Evolutionary conservation across 2,329 filamentous ascomycete species (phyloP).

Genomic region (Fonsecaea monophora): DNA sequence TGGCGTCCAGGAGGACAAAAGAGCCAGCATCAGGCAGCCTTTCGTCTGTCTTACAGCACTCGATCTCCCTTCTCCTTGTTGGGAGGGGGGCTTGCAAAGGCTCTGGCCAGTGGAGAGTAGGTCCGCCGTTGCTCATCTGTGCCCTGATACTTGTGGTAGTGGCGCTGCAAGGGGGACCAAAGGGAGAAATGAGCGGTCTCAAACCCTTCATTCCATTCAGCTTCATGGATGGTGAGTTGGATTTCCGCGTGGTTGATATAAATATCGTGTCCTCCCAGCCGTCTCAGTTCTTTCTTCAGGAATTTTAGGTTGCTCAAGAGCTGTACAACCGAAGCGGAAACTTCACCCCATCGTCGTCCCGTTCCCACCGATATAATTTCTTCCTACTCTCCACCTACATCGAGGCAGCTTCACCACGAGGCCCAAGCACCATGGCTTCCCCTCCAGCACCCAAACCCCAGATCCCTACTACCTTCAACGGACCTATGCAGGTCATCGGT

Average conservation of each 20-base stretch:
- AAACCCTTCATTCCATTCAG: background rate
- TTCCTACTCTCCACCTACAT: background rate
- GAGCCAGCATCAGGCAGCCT: background rate
- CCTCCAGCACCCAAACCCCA: slow-evolving; percentile 17
- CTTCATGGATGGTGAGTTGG: background rate
- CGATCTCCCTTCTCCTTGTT: background rate
- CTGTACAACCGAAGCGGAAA: background rate
- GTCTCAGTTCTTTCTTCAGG: background rate
- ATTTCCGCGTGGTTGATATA: background rate
- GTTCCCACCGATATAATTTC: background rate
- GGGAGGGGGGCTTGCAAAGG: background rate
- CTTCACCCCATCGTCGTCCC: background rate
- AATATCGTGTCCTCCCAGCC: background rate
- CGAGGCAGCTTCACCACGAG: background rate
- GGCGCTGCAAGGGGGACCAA: slow-evolving; percentile 1
- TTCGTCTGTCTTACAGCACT: background rate
- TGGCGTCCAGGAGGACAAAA: background rate
- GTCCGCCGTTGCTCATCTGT: background rate
- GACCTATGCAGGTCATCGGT: slow-evolving; percentile 22
- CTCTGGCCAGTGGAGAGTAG: background rate
- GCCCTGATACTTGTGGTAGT: background rate
- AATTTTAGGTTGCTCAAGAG: background rate
- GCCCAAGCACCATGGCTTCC: slow-evolving; percentile 7
- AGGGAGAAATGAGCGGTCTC: background rate
- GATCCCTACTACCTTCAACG: slow-evolving; percentile 14